Percentiles rank a stretch among this genome's conserved stretches.
These are phyloP conservation scores for Prunus mongolica DNA, from an alignment of 306 rosid genomes.

Conservation along the genomic window DNA sequence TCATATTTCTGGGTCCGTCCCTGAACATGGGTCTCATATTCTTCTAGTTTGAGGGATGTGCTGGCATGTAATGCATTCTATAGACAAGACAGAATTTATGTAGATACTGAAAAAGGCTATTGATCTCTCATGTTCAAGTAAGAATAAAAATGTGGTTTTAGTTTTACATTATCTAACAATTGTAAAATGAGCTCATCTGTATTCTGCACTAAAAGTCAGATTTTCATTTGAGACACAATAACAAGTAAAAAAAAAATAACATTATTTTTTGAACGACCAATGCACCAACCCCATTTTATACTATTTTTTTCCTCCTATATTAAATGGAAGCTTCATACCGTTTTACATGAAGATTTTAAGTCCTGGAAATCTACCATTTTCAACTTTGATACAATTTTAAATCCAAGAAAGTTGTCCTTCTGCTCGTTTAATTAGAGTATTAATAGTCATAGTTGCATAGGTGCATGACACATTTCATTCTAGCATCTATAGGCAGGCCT, in stretches of 20 bases:
- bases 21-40: neutral
- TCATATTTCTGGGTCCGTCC: no score
- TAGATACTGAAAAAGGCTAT: constrained; percentile 18
- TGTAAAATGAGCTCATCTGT: constrained; percentile 42
- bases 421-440: constrained; percentile 24
- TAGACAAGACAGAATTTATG: constrained; percentile 26
- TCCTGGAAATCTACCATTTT: constrained; percentile 7
- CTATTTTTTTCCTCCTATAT: neutral
- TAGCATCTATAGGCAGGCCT: constrained; percentile 20
- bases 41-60: constrained; percentile 3
- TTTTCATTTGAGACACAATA: constrained; percentile 22
- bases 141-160: neutral
- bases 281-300: neutral
- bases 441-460: constrained; percentile 1
- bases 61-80: constrained; percentile 16
- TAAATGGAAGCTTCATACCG: constrained; percentile 13
- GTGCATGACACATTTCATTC: constrained; percentile 26
- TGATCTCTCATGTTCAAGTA: neutral
- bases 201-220: constrained; percentile 45
- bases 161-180: constrained; percentile 40
- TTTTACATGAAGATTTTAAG: constrained; percentile 7
- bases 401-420: neutral
- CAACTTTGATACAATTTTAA: constrained; percentile 4
- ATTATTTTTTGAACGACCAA: neutral
- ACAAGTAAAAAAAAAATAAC: neutral